phyloP scores from a whole-genome alignment of 176 grass and related monocot genomes.

The Thinopyrum elongatum region DNA sequence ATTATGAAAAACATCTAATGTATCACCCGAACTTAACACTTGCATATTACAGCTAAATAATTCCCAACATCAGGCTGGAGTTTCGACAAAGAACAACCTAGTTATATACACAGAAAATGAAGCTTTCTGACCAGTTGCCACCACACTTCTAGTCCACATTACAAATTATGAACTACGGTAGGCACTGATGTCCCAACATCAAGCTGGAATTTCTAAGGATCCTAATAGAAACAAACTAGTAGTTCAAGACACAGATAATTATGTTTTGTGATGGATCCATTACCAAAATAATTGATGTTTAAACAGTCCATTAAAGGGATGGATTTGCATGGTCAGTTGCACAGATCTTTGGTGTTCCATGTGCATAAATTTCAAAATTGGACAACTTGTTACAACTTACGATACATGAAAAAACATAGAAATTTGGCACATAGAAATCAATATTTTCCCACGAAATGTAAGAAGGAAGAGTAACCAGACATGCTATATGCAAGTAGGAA shows the following conservation, averaged over 20 bases:
- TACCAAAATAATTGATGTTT: not conserved
- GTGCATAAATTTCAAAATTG: not conserved
- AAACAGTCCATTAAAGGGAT: not conserved
- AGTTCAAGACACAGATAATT: not conserved
- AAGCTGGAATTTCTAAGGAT: not conserved
- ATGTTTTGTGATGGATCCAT: not conserved
- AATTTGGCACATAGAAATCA: not conserved
- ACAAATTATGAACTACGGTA: too few species aligned
- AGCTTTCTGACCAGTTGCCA: too few species aligned
- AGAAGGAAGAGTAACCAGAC: too few species aligned
- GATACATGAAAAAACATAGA: not conserved
- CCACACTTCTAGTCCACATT: too few species aligned
- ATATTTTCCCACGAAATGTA: not conserved
- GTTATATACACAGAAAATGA: not conserved
- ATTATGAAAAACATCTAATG: not conserved
- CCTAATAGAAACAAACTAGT: not conserved
- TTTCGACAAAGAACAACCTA: not conserved
- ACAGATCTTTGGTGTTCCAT: not conserved
- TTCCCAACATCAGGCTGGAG: not conserved
- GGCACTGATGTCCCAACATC: not conserved
- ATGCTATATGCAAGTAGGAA: not conserved
- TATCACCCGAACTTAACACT: not conserved
- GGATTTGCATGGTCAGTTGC: not conserved
- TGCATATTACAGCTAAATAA: not conserved
- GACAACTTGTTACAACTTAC: not conserved